Evolutionary conservation across 2,329 filamentous ascomycete species (phyloP).

Genomic region (Sporothrix schenckii): DNA sequence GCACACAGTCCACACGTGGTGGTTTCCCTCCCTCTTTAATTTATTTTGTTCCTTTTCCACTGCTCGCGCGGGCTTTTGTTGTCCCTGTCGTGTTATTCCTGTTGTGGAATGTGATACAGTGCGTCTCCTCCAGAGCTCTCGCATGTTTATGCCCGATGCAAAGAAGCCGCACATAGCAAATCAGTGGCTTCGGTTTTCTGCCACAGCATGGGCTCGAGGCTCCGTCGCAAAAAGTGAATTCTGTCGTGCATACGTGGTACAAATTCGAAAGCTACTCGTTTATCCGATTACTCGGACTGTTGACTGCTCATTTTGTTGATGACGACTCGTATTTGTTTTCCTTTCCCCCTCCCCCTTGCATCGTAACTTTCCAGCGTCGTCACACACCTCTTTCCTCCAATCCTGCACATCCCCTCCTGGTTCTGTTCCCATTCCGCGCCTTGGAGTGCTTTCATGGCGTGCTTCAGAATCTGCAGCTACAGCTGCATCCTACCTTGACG

Average conservation of each 20-base stretch:
- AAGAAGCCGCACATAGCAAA: background rate
- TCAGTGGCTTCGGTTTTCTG: background rate
- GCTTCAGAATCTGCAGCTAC: background rate
- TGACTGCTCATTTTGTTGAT: no score
- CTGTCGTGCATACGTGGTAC: background rate
- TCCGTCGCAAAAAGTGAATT: background rate
- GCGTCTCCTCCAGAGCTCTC: background rate
- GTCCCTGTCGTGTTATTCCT: no score
- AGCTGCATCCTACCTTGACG: background rate
- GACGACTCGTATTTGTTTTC: no score
- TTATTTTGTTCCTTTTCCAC: background rate
- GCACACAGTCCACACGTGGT: slow-evolving; percentile 11
- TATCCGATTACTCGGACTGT: background rate
- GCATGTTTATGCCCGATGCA: slow-evolving; percentile 20
- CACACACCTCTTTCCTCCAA: background rate
- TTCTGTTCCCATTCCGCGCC: slow-evolving; percentile 24
- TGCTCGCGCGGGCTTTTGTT: background rate
- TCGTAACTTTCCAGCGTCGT: background rate
- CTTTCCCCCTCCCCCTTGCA: background rate
- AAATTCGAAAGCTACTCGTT: background rate
- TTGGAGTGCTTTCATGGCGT: background rate
- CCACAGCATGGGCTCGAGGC: background rate
- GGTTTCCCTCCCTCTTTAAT: background rate
- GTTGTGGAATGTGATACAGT: no score
- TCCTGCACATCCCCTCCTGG: slow-evolving; percentile 4